Base-by-base conservation (phyloP, 2,329 filamentous ascomycete species). In the Alternaria infectoria region DNA sequence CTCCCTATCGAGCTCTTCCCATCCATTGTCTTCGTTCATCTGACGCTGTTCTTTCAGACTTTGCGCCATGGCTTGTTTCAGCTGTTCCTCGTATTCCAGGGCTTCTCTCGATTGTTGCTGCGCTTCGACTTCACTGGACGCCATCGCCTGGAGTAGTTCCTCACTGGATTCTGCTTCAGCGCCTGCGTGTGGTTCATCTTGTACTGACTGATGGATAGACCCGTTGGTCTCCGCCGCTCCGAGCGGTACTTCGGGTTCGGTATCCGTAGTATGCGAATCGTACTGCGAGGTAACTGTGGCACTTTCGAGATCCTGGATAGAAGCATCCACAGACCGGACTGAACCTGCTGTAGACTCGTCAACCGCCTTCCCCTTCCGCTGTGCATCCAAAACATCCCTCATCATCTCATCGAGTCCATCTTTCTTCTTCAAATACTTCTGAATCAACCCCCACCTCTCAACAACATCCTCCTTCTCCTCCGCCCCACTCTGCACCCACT, bases 401-500 rank as follows among this genome's bases (percentile, higher is more conserved):
- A 69, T 15, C 79, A 73, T 60, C 10, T 65, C 59, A 12, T 64
- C 61, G 12, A 51, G 36, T 1, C 6, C 57, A 6, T 43, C 23
- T 19, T 46, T 62, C 26, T 59, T 65, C 61, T 66, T 71, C 26
- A 67, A 13, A 9, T 57, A 32, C 23, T 64, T 67, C 46, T 52
- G 49, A 30, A 67, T 60, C 55, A 61, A 26, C 58, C 62, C 63
- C 68, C 69, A 70, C 36, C 62, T 40, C 46, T 40, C 32, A 17
- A 70, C 62, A 15, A 69, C 62, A 25, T 69, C 68, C 59, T 65
- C 11, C 46, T 55, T 62, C 51, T 69, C 69, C 30, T 32, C 64
- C 21, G 69, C 62, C 10, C 52, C 64, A 57, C 68, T 67, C 50
- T 57, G 60, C 26, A 67, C 40, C 68, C 66, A 70, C 54, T 71